Percentiles rank a stretch among this genome's conserved stretches.
phyloP scores from a whole-genome alignment of 352 stramenopile species.

The Globisporangium apiculatum region DNA sequence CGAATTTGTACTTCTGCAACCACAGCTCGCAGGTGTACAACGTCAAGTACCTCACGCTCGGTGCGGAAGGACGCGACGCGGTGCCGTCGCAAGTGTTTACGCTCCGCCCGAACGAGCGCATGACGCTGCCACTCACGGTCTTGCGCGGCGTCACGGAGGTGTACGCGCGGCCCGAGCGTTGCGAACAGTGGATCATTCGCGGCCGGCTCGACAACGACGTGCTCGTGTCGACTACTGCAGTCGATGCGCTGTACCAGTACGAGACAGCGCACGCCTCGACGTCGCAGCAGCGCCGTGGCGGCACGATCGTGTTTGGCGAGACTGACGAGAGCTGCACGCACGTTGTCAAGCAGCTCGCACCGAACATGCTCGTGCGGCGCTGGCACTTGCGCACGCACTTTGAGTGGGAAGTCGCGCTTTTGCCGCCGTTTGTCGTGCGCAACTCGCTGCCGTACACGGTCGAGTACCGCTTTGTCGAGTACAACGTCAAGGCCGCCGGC shows the following conservation, averaged over 20 bases:
- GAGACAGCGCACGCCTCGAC: slow-evolving; percentile 37
- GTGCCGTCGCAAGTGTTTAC: slow-evolving; percentile 56
- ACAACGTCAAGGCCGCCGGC: slow-evolving; percentile 45
- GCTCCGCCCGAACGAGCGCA: slow-evolving; percentile 52
- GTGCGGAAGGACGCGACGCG: slow-evolving; percentile 31
- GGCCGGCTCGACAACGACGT: slow-evolving; percentile 73
- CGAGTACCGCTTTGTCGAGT: slow-evolving; percentile 83
- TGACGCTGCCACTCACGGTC: slow-evolving; percentile 53
- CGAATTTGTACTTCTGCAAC: slow-evolving; percentile 79
- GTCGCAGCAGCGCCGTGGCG: slow-evolving; percentile 46
- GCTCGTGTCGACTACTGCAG: slow-evolving; percentile 43
- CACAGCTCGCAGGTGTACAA: slow-evolving; percentile 67
- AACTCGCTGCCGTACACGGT: slow-evolving; percentile 83
- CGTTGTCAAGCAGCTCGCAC: slow-evolving; percentile 60
- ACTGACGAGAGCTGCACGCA: slow-evolving; percentile 71
- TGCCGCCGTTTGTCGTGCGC: slow-evolving; percentile 79
- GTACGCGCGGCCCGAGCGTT: slow-evolving; percentile 55
- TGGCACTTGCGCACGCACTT: slow-evolving; percentile 73
- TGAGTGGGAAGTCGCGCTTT: slow-evolving; percentile 71
- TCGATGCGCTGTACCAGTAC: slow-evolving; percentile 52
- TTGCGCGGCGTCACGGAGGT: slow-evolving; percentile 83
- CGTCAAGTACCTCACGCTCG: slow-evolving; percentile 65
- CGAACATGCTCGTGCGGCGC: slow-evolving; percentile 68
- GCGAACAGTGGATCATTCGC: slow-evolving; percentile 75
- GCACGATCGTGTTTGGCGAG: slow-evolving; percentile 68